These are phyloP conservation scores for Mimosa pudica DNA, from an alignment of 306 rosid species.

Conservation along the genomic window DNA sequence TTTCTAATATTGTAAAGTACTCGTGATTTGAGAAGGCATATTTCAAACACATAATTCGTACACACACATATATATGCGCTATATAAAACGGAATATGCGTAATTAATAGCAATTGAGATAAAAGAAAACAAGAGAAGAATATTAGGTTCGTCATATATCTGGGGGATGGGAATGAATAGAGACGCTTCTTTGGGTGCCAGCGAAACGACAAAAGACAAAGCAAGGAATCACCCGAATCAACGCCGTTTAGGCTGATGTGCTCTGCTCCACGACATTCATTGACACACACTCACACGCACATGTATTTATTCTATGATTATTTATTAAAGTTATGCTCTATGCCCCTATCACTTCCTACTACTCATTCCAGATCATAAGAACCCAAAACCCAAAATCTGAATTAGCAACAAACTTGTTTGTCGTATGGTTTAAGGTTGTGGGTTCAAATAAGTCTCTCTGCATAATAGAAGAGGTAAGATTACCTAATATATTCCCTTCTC, in stretches of 20 bases:
- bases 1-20: neutral
- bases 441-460: too few species aligned
- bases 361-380: too few species aligned
- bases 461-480: too few species aligned
- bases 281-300: neutral
- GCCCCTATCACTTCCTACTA: too few species aligned
- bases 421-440: too few species aligned
- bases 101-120: neutral
- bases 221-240: conserved; percentile 68
- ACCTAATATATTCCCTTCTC: too few species aligned
- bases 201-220: conserved; percentile 64
- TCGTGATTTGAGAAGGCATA: conserved; percentile 30
- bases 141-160: conserved; percentile 41
- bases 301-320: neutral
- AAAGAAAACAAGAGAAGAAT: conserved; percentile 40
- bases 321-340: neutral
- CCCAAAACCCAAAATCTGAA: too few species aligned
- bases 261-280: conserved; percentile 46
- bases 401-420: too few species aligned
- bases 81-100: neutral
- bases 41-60: too few species aligned
- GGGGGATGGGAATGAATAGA: conserved; percentile 40
- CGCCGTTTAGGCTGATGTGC: conserved; percentile 77
- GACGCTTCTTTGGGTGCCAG: conserved; percentile 53
- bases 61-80: neutral